These are phyloP conservation scores for Phlebiopsis gigantea DNA, from an alignment of 768 basidiomycete species.

Conservation along the genomic window DNA sequence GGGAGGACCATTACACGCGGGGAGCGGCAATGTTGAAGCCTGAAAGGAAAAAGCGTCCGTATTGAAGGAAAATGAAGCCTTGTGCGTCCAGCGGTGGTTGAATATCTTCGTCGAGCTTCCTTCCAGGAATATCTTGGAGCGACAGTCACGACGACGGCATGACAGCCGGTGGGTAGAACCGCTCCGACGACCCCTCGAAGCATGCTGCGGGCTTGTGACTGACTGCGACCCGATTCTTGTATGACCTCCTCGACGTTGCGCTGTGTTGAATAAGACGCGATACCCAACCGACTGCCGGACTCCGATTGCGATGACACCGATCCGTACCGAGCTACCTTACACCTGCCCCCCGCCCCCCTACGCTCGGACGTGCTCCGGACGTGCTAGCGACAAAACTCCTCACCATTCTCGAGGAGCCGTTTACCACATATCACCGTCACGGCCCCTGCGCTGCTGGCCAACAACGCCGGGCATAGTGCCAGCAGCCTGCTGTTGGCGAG, in stretches of 20 bases:
- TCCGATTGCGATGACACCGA: constrained; percentile 27
- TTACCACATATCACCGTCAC: constrained; percentile 47
- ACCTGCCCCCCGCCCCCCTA: constrained; percentile 38
- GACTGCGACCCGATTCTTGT: constrained; percentile 11
- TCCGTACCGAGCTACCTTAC: constrained; percentile 28
- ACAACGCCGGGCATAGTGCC: constrained; percentile 41
- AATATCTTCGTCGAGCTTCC: constrained; percentile 14
- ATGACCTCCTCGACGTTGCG: constrained; percentile 15
- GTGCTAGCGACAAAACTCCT: constrained; percentile 29
- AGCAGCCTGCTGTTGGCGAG: constrained; percentile 66
- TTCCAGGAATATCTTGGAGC: constrained; percentile 5
- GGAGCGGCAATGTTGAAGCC: constrained; percentile 15
- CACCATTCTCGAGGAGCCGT: constrained; percentile 12
- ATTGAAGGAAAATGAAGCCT: constrained; percentile 40
- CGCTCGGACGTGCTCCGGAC: constrained; percentile 42
- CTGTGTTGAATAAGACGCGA: constrained; percentile 27
- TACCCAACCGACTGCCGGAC: constrained; percentile 34
- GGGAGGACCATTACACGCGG: constrained; percentile 6
- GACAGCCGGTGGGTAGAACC: background rate
- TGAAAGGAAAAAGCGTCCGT: constrained; percentile 81
- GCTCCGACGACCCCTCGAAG: background rate
- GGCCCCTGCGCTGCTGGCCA: constrained; percentile 41
- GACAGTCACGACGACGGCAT: background rate
- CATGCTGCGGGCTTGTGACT: constrained; percentile 17
- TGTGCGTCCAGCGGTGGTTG: constrained; percentile 25